These are phyloP conservation scores for Naganishia vaughanmartiniae DNA, from an alignment of 768 basidiomycete species.

Conservation along the genomic window DNA sequence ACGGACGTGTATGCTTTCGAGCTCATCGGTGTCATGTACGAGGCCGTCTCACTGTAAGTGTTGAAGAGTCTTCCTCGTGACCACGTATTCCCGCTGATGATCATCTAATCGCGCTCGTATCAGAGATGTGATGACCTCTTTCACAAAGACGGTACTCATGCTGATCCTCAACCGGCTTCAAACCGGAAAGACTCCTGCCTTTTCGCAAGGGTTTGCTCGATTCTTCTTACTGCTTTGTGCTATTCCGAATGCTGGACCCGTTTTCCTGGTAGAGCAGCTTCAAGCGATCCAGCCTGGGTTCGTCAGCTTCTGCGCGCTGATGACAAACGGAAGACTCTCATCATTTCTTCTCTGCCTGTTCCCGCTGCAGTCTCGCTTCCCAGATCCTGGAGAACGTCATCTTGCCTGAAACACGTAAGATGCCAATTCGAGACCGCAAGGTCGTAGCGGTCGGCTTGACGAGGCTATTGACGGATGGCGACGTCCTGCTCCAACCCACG, in stretches of 20 bases:
- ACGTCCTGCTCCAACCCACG: constrained; percentile 66
- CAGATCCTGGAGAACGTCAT: constrained; percentile 75
- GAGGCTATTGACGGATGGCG: constrained; percentile 71
- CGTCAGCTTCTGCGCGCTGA: constrained; percentile 38
- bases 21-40: constrained; percentile 72
- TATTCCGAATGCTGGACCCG: constrained; percentile 71
- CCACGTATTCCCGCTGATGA: background rate
- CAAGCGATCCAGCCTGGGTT: constrained; percentile 84
- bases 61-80: background rate
- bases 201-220: constrained; percentile 72
- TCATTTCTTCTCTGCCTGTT: background rate
- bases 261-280: constrained; percentile 71
- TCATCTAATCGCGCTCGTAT: background rate
- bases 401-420: constrained; percentile 74
- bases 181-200: constrained; percentile 82
- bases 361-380: constrained; percentile 66
- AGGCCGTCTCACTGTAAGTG: constrained; percentile 71
- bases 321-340: background rate
- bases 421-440: constrained; percentile 79
- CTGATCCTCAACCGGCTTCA: constrained; percentile 80
- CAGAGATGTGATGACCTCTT: constrained; percentile 67
- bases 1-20: constrained; percentile 93
- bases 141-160: constrained; percentile 69
- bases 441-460: constrained; percentile 76
- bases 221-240: constrained; percentile 77